phyloP scores from a whole-genome alignment of 352 stramenopile species.

The Phytophthora megakarya region DNA sequence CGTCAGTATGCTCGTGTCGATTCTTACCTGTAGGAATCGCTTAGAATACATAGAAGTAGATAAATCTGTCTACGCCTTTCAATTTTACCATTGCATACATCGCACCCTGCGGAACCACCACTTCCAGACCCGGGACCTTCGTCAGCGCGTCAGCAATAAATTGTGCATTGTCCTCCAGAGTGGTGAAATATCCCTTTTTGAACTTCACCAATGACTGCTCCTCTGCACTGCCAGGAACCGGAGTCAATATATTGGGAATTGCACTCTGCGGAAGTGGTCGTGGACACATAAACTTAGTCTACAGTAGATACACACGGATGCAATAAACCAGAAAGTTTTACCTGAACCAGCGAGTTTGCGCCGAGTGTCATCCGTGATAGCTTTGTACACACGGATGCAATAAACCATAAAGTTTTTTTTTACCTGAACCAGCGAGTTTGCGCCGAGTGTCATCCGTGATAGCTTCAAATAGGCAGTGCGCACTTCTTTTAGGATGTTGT shows the following conservation, averaged over 20 bases:
- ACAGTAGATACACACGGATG: neutral
- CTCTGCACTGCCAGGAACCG: constrained; percentile 61
- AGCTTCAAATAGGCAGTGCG: constrained; percentile 90
- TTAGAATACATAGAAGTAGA: neutral
- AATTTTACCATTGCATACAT: constrained; percentile 95
- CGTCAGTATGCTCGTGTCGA: constrained; percentile 73
- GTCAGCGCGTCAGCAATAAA: constrained; percentile 79
- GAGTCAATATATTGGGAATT: constrained; percentile 85
- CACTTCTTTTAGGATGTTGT: constrained; percentile 79
- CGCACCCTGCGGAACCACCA: constrained; percentile 91
- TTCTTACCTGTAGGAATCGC: constrained; percentile 34
- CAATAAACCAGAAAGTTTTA: too few species aligned
- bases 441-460: constrained; percentile 92
- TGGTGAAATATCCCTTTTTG: constrained; percentile 84
- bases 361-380: constrained; percentile 94
- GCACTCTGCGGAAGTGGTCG: constrained; percentile 60
- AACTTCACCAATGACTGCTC: constrained; percentile 68
- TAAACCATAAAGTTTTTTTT: too few species aligned
- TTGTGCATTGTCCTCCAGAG: constrained; percentile 86
- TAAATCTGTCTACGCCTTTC: neutral
- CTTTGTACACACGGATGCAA: constrained; percentile 33
- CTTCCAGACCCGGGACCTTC: constrained; percentile 83
- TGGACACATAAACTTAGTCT: too few species aligned
- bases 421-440: constrained; percentile 89
- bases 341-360: constrained; percentile 89